These are phyloP conservation scores for Rhodofomes roseus DNA, from an alignment of 1,284 basidiomycete species.

Conservation along the genomic window DNA sequence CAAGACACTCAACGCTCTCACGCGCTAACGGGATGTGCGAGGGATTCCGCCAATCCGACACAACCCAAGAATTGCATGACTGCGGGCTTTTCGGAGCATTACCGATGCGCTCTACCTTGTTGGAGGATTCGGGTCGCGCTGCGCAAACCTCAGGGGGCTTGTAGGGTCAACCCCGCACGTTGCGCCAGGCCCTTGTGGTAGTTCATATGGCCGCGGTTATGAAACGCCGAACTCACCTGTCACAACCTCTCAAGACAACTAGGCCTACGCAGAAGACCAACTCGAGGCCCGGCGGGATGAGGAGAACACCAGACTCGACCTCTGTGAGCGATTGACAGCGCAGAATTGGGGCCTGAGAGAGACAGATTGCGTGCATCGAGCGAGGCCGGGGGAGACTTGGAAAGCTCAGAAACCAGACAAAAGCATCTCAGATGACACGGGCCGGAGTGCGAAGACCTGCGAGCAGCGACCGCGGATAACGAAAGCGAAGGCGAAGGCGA, in stretches of 20 bases:
- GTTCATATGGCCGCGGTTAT: not conserved
- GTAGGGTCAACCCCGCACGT: no score
- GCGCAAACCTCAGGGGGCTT: no score
- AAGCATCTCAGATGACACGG: conserved; percentile 20
- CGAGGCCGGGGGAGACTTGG: conserved; percentile 9
- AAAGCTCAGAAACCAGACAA: conserved; percentile 16
- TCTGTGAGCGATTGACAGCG: conserved; percentile 58
- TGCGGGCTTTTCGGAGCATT: no score
- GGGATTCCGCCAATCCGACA: no score
- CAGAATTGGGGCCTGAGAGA: conserved; percentile 66
- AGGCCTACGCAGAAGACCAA: conserved; percentile 53
- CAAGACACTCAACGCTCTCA: no score
- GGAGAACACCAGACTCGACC: conserved; percentile 45
- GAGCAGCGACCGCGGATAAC: conserved; percentile 16
- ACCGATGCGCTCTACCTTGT: no score
- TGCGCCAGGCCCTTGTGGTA: not conserved
- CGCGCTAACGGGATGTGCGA: no score
- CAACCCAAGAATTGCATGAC: no score
- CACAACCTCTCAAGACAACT: conserved; percentile 44
- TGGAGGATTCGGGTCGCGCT: no score
- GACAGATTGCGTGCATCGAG: conserved; percentile 50
- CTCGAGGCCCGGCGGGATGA: conserved; percentile 64
- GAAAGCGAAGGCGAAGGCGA: conserved; percentile 11
- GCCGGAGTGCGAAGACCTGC: conserved; percentile 1
- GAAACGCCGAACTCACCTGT: conserved; percentile 42